Evolutionary conservation across 2,329 filamentous ascomycete genomes (phyloP).

Genomic region (Cladosporium sphaerospermum): DNA sequence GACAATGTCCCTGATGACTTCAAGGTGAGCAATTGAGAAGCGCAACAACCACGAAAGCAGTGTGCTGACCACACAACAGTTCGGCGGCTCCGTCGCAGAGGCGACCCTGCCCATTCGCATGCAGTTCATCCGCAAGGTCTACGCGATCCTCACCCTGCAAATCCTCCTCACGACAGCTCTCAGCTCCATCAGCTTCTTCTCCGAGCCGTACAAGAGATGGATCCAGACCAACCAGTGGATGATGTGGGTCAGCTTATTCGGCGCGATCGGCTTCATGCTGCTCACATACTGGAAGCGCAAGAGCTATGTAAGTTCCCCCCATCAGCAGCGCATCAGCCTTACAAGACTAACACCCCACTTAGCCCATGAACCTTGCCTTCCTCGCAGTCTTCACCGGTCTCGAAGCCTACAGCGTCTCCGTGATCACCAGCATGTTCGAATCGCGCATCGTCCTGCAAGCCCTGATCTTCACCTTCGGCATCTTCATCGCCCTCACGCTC

Average conservation of each 20-base stretch:
- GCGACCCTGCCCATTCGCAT: slow-evolving; percentile 85
- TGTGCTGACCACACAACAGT: slow-evolving; percentile 46
- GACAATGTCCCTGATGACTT: slow-evolving; percentile 96
- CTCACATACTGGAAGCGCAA: slow-evolving; percentile 94
- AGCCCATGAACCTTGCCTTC: slow-evolving; percentile 92
- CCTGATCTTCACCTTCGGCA: slow-evolving; percentile 70
- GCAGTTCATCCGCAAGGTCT: slow-evolving; percentile 78
- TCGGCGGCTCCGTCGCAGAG: slow-evolving; percentile 87
- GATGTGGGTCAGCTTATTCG: slow-evolving; percentile 81
- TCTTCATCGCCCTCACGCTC: slow-evolving; percentile 59
- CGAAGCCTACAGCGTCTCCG: slow-evolving; percentile 89
- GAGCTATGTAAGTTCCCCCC: slow-evolving; percentile 37
- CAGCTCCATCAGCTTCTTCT: slow-evolving; percentile 82
- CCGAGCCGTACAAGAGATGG: slow-evolving; percentile 70
- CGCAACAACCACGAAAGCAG: not conserved
- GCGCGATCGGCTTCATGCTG: slow-evolving; percentile 75
- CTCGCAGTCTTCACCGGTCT: slow-evolving; percentile 81
- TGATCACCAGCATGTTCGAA: slow-evolving; percentile 86
- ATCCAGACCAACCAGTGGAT: slow-evolving; percentile 78
- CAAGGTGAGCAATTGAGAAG: slow-evolving; percentile 53
- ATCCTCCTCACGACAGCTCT: slow-evolving; percentile 77
- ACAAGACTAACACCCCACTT: slow-evolving; percentile 32
- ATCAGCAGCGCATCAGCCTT: too few species aligned
- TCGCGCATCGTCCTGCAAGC: slow-evolving; percentile 81
- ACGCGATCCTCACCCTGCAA: slow-evolving; percentile 94